Evolutionary conservation across 1,284 basidiomycete genomes (phyloP).

Genomic region (Sparassis latifolia): DNA sequence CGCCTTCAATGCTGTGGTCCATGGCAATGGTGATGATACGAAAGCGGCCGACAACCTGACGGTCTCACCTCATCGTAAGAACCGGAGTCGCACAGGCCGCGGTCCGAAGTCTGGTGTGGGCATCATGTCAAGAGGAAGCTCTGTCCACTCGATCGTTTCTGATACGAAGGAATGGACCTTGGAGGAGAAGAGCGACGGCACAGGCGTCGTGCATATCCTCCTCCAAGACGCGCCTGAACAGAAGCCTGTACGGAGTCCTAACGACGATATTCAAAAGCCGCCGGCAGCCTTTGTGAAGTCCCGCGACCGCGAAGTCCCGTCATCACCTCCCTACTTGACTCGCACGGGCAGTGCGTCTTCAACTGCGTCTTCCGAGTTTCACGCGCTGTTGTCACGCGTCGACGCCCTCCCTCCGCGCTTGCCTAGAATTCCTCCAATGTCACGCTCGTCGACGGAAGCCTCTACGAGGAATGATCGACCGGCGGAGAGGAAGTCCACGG

Average conservation of each 20-base stretch:
- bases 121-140: conserved; percentile 9
- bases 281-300: not conserved
- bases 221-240: not conserved
- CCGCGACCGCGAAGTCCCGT: not conserved
- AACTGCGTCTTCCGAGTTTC: conserved; percentile 12
- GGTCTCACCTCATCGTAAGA: conserved; percentile 9
- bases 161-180: conserved; percentile 13
- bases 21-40: conserved; percentile 5
- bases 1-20: conserved; percentile 28
- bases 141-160: conserved; percentile 20
- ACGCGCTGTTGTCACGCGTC: conserved; percentile 2
- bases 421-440: conserved; percentile 18
- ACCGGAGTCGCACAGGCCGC: not conserved
- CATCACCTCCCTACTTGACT: not conserved
- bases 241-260: not conserved
- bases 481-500: conserved; percentile 1
- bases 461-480: conserved; percentile 4
- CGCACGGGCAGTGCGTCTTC: conserved; percentile 24
- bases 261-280: conserved; percentile 9
- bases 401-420: conserved; percentile 13
- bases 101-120: not conserved
- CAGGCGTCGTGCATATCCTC: conserved; percentile 14
- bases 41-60: conserved; percentile 11
- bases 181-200: conserved; percentile 14
- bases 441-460: conserved; percentile 11